Percentiles rank a stretch among this genome's conserved stretches.
Conservation (phyloP, 768 basidiomycete genomes). For the Hericium coralloides region DNA sequence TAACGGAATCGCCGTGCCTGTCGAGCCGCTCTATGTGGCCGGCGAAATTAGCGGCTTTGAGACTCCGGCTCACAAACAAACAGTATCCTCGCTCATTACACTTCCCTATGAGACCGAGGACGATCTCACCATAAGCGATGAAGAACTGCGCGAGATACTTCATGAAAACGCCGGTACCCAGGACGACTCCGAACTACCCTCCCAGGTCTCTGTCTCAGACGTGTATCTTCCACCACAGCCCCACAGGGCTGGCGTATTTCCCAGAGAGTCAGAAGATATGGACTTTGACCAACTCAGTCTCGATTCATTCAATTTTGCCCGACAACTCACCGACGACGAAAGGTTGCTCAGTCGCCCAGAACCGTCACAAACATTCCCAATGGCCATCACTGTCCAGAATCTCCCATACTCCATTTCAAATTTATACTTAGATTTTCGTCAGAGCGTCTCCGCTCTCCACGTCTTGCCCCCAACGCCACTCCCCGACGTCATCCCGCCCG, state of each 20-base stretch:
- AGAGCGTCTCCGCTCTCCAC: constrained; percentile 13
- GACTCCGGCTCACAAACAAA: too few species aligned
- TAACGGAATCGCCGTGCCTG: background rate
- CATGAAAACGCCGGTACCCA: too few species aligned
- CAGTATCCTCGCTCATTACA: too few species aligned
- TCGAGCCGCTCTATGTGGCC: background rate
- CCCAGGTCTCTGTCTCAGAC: too few species aligned
- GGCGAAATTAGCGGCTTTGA: background rate
- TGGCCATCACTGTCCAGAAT: constrained; percentile 13
- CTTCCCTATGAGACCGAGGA: too few species aligned
- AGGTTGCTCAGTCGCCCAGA: background rate
- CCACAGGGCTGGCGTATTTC: too few species aligned
- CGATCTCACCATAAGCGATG: background rate
- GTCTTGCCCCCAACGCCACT: constrained; percentile 3
- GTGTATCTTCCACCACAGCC: too few species aligned
- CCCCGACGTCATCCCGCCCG: background rate
- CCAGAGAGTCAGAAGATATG: background rate
- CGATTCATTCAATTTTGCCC: background rate
- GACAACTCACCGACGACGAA: background rate
- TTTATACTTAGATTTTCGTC: constrained; percentile 29
- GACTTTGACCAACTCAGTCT: background rate
- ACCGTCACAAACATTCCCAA: background rate
- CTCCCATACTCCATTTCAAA: constrained; percentile 31
- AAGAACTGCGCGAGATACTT: background rate
- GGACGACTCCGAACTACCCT: too few species aligned